Evolutionary conservation across 2,329 filamentous ascomycete genomes (phyloP).

Genomic region (Clonostachys solani): DNA sequence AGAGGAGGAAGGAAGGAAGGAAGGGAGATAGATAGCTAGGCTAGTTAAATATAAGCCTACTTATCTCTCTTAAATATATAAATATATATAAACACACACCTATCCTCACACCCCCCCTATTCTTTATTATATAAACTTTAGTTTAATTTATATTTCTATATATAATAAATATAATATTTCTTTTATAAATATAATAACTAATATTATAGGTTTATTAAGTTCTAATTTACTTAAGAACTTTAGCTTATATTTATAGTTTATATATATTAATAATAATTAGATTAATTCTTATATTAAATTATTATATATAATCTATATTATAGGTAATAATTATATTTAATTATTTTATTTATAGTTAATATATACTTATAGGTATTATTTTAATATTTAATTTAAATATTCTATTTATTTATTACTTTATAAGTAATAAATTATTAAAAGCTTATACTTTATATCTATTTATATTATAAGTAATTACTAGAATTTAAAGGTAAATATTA

Average conservation of each 20-base stretch:
- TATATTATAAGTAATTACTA: too few species aligned
- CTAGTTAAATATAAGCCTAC: not conserved
- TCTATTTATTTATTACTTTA: not conserved
- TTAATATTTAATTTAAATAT: not conserved
- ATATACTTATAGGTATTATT: not conserved
- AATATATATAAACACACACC: too few species aligned
- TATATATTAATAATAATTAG: not conserved
- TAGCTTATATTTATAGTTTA: not conserved
- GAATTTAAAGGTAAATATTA: too few species aligned
- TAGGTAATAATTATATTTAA: not conserved
- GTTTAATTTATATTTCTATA: slow-evolving; percentile 1
- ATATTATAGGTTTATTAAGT: slow-evolving; percentile 1
- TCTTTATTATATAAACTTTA: too few species aligned
- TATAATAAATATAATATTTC: slow-evolving; percentile 2
- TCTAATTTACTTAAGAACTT: not conserved
- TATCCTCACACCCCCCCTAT: too few species aligned
- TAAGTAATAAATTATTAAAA: too few species aligned
- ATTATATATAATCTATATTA: slow-evolving; percentile 1
- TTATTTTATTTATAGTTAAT: not conserved
- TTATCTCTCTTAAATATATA: too few species aligned
- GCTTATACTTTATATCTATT: too few species aligned
- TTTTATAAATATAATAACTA: not conserved
- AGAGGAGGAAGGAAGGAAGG: too few species aligned
- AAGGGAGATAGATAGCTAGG: not conserved
- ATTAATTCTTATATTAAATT: slow-evolving; percentile 1